Percentiles rank a stretch among this genome's conserved stretches.
Evolutionary conservation across 2,329 filamentous ascomycete genomes (phyloP).

Genomic region (Ceratocystis harringtonii): DNA sequence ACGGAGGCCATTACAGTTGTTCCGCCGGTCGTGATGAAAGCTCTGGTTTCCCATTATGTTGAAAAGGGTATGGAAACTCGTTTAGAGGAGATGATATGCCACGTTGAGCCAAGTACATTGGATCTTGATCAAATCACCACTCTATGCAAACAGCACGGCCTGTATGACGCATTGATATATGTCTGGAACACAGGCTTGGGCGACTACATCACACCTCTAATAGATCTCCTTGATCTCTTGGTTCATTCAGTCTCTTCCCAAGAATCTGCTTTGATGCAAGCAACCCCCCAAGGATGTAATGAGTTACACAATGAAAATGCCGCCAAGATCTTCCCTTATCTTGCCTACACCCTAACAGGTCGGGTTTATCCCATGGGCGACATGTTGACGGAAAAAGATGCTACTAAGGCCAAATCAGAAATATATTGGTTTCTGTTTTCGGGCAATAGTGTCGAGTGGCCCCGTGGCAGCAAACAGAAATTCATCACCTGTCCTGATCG

Average conservation of each 20-base stretch:
- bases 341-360: constrained; percentile 81
- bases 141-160: constrained; percentile 76
- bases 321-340: constrained; percentile 84
- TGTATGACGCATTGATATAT: constrained; percentile 92
- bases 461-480: constrained; percentile 43
- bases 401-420: constrained; percentile 65
- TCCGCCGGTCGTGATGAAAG: constrained; percentile 73
- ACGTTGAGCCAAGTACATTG: constrained; percentile 77
- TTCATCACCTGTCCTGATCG: constrained; percentile 45
- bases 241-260: constrained; percentile 41
- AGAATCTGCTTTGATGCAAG: constrained; percentile 25
- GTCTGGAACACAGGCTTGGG: constrained; percentile 85
- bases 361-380: constrained; percentile 82
- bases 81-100: constrained; percentile 87
- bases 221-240: constrained; percentile 63
- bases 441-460: constrained; percentile 62
- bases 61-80: constrained; percentile 57
- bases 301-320: constrained; percentile 55
- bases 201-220: constrained; percentile 82
- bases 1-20: constrained; percentile 59
- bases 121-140: constrained; percentile 87
- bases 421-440: constrained; percentile 92
- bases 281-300: constrained; percentile 30
- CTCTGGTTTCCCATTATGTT: constrained; percentile 69
- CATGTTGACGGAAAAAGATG: constrained; percentile 54